These are phyloP conservation scores for Vigna hirtella DNA, from an alignment of 306 rosid species.

Conservation along the genomic window DNA sequence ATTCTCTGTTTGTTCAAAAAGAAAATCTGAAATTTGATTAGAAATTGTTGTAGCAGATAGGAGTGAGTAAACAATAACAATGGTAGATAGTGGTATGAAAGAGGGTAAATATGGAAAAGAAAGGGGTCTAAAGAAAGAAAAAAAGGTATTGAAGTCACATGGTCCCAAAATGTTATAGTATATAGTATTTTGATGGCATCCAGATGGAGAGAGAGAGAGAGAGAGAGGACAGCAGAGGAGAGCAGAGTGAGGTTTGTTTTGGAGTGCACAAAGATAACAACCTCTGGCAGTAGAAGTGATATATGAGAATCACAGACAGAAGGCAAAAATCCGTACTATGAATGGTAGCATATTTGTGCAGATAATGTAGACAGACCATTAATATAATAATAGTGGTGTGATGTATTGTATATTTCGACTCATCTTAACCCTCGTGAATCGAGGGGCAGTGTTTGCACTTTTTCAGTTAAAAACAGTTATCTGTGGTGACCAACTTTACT, in stretches of 20 bases:
- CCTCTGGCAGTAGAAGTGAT: conserved; percentile 68
- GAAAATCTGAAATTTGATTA: too few relatives aligned
- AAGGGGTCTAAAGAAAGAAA: conserved; percentile 13
- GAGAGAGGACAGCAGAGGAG: conserved; percentile 8
- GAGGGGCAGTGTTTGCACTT: conserved; percentile 65
- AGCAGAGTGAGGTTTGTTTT: conserved; percentile 59
- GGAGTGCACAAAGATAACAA: conserved; percentile 84
- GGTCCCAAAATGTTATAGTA: conserved; percentile 45
- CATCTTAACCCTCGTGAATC: conserved; percentile 69
- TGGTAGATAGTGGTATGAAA: conserved; percentile 27
- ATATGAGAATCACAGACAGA: conserved; percentile 59
- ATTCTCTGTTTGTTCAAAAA: too few relatives aligned
- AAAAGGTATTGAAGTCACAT: conserved; percentile 43
- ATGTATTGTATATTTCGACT: conserved; percentile 8
- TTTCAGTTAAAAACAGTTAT: conserved; percentile 65
- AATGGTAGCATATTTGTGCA: conserved; percentile 30
- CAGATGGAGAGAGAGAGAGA: conserved; percentile 36
- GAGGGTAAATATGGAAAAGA: conserved; percentile 42
- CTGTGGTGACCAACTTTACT: conserved; percentile 47
- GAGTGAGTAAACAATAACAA: too few relatives aligned
- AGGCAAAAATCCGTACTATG: conserved; percentile 60
- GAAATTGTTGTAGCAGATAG: too few relatives aligned
- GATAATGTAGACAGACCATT: conserved; percentile 33
- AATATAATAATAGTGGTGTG: conserved; percentile 10
- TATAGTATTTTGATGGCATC: conserved; percentile 3